Percentiles rank a stretch among this genome's conserved stretches.
phyloP scores from a whole-genome alignment of 2,329 filamentous ascomycete species.

The Arachnopeziza araneosa region DNA sequence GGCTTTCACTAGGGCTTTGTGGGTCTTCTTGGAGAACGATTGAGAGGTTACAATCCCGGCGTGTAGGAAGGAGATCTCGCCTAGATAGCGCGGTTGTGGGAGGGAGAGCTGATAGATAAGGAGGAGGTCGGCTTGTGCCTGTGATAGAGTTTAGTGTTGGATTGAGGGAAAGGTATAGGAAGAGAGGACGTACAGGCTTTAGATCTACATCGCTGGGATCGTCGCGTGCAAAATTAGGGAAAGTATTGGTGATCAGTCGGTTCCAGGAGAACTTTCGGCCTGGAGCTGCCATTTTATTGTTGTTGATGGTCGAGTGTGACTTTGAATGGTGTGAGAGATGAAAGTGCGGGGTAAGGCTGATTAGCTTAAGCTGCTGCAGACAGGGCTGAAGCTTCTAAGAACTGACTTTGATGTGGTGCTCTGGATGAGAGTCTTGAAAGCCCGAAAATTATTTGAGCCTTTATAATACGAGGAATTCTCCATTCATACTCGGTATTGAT shows the following conservation, averaged over 20 bases:
- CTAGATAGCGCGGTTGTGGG: slow-evolving; percentile 10
- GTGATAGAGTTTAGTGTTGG: not conserved
- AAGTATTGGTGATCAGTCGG: slow-evolving; percentile 15
- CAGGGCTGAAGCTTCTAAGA: not conserved
- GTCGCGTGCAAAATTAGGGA: slow-evolving; percentile 15
- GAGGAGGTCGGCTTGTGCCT: slow-evolving; percentile 15
- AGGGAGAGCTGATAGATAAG: slow-evolving; percentile 15
- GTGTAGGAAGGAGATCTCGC: slow-evolving; percentile 11
- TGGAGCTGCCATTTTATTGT: not conserved
- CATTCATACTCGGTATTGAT: no score
- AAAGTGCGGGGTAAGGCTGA: not conserved
- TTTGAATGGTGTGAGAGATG: not conserved
- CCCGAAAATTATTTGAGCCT: no score
- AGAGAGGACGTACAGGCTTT: not conserved
- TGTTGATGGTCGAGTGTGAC: not conserved
- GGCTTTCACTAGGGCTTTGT: slow-evolving; percentile 14
- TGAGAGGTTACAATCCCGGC: slow-evolving; percentile 9
- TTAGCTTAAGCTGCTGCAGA: not conserved
- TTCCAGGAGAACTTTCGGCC: slow-evolving; percentile 14
- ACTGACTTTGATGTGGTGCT: not conserved
- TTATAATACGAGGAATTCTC: no score
- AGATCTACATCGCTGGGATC: slow-evolving; percentile 18
- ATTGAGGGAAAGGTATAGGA: not conserved
- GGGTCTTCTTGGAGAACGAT: slow-evolving; percentile 9
- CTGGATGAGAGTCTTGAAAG: no score